Evolutionary conservation across 2,329 filamentous ascomycete genomes (phyloP), one percentile per base, ranked within the genome.

Genomic region (Fusarium secorum): DNA sequence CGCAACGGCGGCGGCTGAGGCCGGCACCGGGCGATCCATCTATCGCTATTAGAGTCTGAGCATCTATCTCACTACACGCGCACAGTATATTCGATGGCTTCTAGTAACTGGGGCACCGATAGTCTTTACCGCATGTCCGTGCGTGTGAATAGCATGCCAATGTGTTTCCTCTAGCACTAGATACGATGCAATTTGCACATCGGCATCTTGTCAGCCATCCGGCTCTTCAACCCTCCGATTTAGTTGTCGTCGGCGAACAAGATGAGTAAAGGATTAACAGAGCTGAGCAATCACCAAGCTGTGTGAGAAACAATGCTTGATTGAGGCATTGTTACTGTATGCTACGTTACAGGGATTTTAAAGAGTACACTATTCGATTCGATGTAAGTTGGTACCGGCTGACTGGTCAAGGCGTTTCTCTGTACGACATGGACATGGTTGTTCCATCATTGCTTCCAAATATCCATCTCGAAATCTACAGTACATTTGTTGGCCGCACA

Each of bases 1-100:
- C 70, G 54, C 61, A 70, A 48, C 66, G 61, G 61, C 54, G 44
- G 38, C 70, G 66, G 70, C 62, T 72, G 57, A 61, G 61, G 61
- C 66, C 70, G 53, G 53, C 53, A 48, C 53, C 22, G 70, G 57
- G 45, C 49, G 66, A 67, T 66, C 53, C 69, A 60, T 64, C 39
- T 44, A 53, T 64, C 39, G 35, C 44, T 35, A 44, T 54, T 69
- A 20, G 48, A 41, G 54, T 38, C 52, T 44, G 28, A 58, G 42
- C 33, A 60, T 62, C 46, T 62, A 65, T 63, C 46, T 66, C 41
- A 28, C 41, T 36, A 38, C 45, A 30, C 22, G 38, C 49, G 28
- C 46, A 35, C n/a, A 22, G n/a, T 45, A 11, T 26, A 18, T 51
- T 44, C 18, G 33, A 39, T 55, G 33, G 26, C 22, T 52, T 36